A percentile compares a stretch with the other conserved stretches of the same genome.
These are phyloP conservation scores for Neurospora crassa DNA, from an alignment of 2,329 filamentous ascomycete genomes.

Conservation along the genomic window DNA sequence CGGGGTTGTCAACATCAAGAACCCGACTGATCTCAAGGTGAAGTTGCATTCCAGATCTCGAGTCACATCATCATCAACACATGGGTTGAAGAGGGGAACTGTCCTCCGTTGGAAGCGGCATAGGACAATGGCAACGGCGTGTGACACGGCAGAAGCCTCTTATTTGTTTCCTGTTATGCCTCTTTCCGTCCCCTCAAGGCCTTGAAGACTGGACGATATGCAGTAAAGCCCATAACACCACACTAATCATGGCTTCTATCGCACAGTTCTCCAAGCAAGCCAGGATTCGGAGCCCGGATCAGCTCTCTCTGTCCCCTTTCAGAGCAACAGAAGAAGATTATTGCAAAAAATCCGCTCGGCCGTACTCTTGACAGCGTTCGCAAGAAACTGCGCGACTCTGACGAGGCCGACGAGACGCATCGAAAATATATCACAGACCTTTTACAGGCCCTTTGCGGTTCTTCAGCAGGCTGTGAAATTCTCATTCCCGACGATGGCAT, in stretches of 20 bases:
- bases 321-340: neutral
- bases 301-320: neutral
- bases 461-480: neutral
- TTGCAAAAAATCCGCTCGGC: neutral
- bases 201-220: no score
- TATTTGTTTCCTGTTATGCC: no score
- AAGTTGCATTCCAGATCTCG: neutral
- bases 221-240: no score
- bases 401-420: neutral
- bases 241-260: neutral
- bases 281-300: accelerated
- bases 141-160: no score
- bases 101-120: neutral
- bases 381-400: neutral
- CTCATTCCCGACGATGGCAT: neutral
- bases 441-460: neutral
- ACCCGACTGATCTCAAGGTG: neutral
- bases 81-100: neutral
- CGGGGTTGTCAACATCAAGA: neutral
- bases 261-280: neutral
- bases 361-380: neutral
- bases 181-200: no score
- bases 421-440: neutral
- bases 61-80: neutral
- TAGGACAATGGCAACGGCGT: no score